These are phyloP conservation scores for Phytophthora multivora DNA, from an alignment of 352 stramenopile species.

Conservation along the genomic window DNA sequence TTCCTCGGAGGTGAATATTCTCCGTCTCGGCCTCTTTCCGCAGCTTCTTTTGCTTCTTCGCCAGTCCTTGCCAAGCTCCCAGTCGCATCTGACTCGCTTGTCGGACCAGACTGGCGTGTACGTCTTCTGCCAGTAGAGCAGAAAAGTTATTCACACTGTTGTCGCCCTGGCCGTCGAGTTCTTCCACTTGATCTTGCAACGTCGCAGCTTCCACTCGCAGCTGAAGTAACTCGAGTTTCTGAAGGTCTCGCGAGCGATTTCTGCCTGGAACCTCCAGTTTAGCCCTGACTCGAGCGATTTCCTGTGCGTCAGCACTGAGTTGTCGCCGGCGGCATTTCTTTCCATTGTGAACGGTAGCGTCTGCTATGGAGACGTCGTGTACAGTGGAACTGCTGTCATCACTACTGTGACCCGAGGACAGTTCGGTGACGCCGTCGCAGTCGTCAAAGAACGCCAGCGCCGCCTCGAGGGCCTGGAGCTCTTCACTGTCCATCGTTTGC, in stretches of 20 bases:
- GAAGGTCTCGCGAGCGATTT: conserved; percentile 2
- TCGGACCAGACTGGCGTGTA: not conserved
- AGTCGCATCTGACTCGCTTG: not conserved
- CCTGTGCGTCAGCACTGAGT: not conserved
- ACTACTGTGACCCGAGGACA: too few species aligned
- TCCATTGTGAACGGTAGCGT: too few species aligned
- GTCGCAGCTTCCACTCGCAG: not conserved
- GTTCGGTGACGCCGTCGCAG: too few species aligned
- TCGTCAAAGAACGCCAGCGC: too few species aligned
- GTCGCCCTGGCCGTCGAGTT: not conserved
- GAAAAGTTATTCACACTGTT: not conserved
- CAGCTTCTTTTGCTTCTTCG: not conserved
- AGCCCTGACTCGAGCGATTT: not conserved
- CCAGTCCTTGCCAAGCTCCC: not conserved
- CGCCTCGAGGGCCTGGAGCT: too few species aligned
- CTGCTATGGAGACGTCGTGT: too few species aligned
- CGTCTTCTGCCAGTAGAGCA: not conserved
- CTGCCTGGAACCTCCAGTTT: not conserved
- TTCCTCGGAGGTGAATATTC: not conserved
- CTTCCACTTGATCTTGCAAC: not conserved
- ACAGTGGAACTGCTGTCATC: too few species aligned
- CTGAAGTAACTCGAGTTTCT: conserved; percentile 4
- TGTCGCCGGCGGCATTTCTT: too few species aligned
- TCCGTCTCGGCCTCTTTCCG: not conserved
- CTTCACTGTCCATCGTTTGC: too few species aligned